Conservation (phyloP, 805 yeast genomes). For the Pichia kluyveri region DNA sequence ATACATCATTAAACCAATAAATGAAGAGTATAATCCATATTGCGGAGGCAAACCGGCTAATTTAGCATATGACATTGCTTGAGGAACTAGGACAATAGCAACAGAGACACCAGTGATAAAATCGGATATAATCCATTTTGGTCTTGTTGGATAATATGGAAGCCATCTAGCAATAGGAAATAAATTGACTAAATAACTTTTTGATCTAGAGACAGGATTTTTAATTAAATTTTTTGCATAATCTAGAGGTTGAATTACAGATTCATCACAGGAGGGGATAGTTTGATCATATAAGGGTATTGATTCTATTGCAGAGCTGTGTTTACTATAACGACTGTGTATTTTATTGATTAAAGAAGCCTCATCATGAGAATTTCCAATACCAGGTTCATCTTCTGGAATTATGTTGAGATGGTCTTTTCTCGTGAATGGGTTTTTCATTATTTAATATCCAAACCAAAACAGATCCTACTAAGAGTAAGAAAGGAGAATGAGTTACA, state of each 20-base stretch:
- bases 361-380: too few relatives aligned
- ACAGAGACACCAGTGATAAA: slow-evolving; percentile 88
- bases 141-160: slow-evolving; percentile 59
- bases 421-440: too few relatives aligned
- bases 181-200: slow-evolving; percentile 46
- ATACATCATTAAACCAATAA: slow-evolving; percentile 82
- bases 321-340: too few relatives aligned
- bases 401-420: too few relatives aligned
- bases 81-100: slow-evolving; percentile 91
- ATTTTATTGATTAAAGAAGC: too few relatives aligned
- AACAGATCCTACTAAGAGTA: too few relatives aligned
- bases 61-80: slow-evolving; percentile 89
- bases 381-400: too few relatives aligned
- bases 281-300: background rate
- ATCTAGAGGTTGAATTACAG: slow-evolving; percentile 17
- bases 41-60: slow-evolving; percentile 74
- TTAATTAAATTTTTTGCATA: slow-evolving; percentile 19
- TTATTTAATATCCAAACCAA: too few relatives aligned
- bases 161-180: slow-evolving; percentile 85
- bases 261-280: slow-evolving; percentile 16
- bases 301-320: too few relatives aligned
- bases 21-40: slow-evolving; percentile 84
- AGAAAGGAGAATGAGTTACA: too few relatives aligned
- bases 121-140: slow-evolving; percentile 66
- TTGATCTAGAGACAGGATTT: slow-evolving; percentile 31